Base-by-base conservation (phyloP, 2,329 filamentous ascomycete species). In the Aquanectria penicillioides region DNA sequence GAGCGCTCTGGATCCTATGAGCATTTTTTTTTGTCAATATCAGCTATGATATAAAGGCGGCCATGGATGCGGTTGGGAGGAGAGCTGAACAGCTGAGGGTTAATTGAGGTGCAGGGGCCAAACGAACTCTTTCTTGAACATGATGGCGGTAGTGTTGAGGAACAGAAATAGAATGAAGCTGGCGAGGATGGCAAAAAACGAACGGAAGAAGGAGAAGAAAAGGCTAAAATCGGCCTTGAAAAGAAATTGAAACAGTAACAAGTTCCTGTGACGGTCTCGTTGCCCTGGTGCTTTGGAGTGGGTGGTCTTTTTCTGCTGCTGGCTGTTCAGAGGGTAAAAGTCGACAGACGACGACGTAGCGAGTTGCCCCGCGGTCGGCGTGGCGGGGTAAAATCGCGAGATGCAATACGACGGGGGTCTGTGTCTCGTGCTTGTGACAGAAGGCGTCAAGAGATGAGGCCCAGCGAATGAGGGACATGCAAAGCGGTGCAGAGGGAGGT, bases 51-150 rank as follows among this genome's bases (percentile, higher is more conserved):
- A n/a, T n/a, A n/a, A n/a, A n/a, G n/a, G n/a, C n/a, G n/a, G n/a
- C n/a, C n/a, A n/a, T n/a, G n/a, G n/a, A n/a, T n/a, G n/a, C n/a
- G n/a, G n/a, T n/a, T n/a, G n/a, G n/a, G 66, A 44, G 25, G 15
- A 25, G 20, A 11, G 50, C 38, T 31, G 22, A 28, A n/a, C 23
- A 22, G 25, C 20, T 33, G 54, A 49, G 29, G 43, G 29, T 40
- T 43, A 51, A 23, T 34, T 5, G 13, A 10, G 20, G 10, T 34
- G 40, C 25, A 20, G 25, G 15, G 37, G 31, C 44, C 25, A 28
- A 22, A 79, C 85, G 73, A 78, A 95, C 93, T 96, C 92, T 84
- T 95, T 97, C 75, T 97, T 97, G 76, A 97, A 97, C 93, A 97
- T 97, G 63, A 73, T 87, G 78, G 51, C 66, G 65, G 64, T 38